Evolutionary conservation across 106 monocot genomes (phyloP).

Genomic region (Phalaenopsis aphrodite): DNA sequence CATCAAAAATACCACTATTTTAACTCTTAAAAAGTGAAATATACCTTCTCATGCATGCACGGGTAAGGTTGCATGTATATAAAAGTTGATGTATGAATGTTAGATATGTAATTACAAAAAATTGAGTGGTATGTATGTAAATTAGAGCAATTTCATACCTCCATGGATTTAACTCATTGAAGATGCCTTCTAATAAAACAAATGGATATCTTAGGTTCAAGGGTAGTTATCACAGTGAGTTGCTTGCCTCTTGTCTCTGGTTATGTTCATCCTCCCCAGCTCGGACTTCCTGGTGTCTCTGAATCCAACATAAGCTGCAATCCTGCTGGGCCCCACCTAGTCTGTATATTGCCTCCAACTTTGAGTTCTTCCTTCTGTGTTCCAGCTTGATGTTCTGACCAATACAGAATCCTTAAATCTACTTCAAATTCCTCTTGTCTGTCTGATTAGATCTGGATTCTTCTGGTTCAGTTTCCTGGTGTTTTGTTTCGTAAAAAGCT

Average conservation of each 20-base stretch:
- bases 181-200: neutral
- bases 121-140: too few relatives aligned
- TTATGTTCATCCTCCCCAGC: conserved; percentile 79
- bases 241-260: conserved; percentile 85
- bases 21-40: too few relatives aligned
- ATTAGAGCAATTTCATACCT: too few relatives aligned
- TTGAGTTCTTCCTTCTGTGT: conserved; percentile 85
- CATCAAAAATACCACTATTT: too few relatives aligned
- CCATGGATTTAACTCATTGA: neutral
- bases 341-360: conserved; percentile 74
- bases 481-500: neutral
- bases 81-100: too few relatives aligned
- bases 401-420: too few relatives aligned
- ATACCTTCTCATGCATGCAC: too few relatives aligned
- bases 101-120: too few relatives aligned
- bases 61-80: too few relatives aligned
- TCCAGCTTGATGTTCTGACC: conserved; percentile 33
- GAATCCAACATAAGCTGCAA: conserved; percentile 69
- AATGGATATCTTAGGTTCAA: conserved; percentile 57
- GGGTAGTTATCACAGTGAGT: conserved; percentile 53
- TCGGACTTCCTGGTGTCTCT: conserved; percentile 55
- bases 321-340: conserved; percentile 86
- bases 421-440: neutral
- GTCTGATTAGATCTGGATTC: neutral
- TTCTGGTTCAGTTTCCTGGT: neutral